Conservation (phyloP, 2,329 filamentous ascomycete genomes). For the Fusarium verrucosum region DNA sequence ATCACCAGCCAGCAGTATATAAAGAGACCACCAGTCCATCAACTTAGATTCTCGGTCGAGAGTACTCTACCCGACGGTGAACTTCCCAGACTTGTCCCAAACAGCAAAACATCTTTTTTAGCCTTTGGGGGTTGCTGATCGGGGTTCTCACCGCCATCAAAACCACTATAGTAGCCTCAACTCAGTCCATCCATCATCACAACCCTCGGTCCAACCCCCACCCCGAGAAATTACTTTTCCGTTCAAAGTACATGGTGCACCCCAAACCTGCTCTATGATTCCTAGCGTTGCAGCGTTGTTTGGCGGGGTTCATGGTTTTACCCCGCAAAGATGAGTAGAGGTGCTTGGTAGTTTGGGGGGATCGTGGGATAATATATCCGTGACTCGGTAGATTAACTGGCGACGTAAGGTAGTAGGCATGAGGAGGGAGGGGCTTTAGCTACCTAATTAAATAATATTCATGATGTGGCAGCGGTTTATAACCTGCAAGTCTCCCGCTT, state of each 20-base stretch:
- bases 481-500: slow-evolving; percentile 26
- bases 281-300: slow-evolving; percentile 2
- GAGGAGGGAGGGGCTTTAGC: too few relatives aligned
- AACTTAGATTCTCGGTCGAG: neutral
- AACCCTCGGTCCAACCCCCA: slow-evolving; percentile 42
- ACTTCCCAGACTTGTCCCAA: neutral
- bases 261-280: slow-evolving; percentile 28
- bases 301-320: slow-evolving; percentile 39
- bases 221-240: slow-evolving; percentile 35
- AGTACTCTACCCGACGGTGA: neutral
- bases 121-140: slow-evolving; percentile 31
- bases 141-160: slow-evolving; percentile 40
- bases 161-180: slow-evolving; percentile 8
- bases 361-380: neutral
- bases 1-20: neutral
- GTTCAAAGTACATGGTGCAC: slow-evolving; percentile 26
- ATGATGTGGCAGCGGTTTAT: slow-evolving; percentile 36
- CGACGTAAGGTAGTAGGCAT: slow-evolving; percentile 7
- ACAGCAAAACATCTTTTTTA: neutral
- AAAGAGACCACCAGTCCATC: neutral
- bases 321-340: slow-evolving; percentile 38
- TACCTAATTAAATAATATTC: slow-evolving; percentile 18
- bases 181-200: slow-evolving; percentile 14
- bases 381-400: neutral
- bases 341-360: slow-evolving; percentile 18